Conservation (phyloP, 768 basidiomycete species). For the Hortiboletus campestris region DNA sequence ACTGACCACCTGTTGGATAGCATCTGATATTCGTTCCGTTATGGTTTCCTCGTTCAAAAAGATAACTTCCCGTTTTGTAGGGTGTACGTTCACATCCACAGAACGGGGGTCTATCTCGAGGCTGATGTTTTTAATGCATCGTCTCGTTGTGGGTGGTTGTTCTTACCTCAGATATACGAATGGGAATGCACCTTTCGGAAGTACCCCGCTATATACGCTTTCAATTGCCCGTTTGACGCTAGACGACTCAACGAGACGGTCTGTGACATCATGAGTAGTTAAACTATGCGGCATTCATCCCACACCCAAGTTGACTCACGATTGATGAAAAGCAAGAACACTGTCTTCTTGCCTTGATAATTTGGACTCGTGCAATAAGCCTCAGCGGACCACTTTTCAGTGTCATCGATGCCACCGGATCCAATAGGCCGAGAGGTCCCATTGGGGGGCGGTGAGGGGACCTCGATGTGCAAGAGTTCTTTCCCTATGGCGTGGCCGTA, state of each 20-base stretch:
- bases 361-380: conserved; percentile 83
- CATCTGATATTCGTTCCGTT: conserved; percentile 71
- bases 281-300: neutral
- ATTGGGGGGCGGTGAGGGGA: conserved; percentile 34
- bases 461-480: conserved; percentile 56
- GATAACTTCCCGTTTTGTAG: conserved; percentile 95
- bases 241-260: conserved; percentile 87
- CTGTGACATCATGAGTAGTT: conserved; percentile 38
- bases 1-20: conserved; percentile 64
- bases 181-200: conserved; percentile 87
- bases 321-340: conserved; percentile 92
- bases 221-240: conserved; percentile 88
- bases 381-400: conserved; percentile 67
- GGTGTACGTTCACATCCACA: conserved; percentile 97
- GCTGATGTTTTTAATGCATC: conserved; percentile 38
- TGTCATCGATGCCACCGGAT: conserved; percentile 26
- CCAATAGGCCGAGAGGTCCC: conserved; percentile 20
- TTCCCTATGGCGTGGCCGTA: conserved; percentile 82
- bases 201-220: conserved; percentile 73
- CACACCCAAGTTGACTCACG: conserved; percentile 48
- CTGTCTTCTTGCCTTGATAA: conserved; percentile 83
- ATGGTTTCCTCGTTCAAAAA: conserved; percentile 91
- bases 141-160: neutral
- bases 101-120: conserved; percentile 80
- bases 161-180: conserved; percentile 93